phyloP scores from a whole-genome alignment of 352 stramenopile genomes.

The Phytopythium oedochilum region DNA sequence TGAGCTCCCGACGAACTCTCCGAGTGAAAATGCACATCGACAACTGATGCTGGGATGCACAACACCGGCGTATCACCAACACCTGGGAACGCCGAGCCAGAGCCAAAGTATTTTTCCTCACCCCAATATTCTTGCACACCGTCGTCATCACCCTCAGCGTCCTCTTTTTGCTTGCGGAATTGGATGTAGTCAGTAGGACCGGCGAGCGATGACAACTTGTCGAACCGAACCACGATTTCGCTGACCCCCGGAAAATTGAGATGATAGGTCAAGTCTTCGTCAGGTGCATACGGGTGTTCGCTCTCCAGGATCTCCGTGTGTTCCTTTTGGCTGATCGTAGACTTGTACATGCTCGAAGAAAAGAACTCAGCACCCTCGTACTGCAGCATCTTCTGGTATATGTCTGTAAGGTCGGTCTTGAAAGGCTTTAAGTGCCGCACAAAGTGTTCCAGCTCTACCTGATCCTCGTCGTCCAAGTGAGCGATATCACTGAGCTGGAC shows the following conservation, averaged over 20 bases:
- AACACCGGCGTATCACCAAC: constrained; percentile 48
- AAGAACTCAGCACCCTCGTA: constrained; percentile 7
- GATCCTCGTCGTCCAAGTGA: constrained; percentile 34
- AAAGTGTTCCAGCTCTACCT: constrained; percentile 39
- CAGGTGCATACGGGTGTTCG: constrained; percentile 62
- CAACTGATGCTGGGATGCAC: constrained; percentile 48
- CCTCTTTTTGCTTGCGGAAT: constrained; percentile 50
- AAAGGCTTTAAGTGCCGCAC: constrained; percentile 25
- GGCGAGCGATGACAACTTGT: constrained; percentile 64
- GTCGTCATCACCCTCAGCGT: constrained; percentile 6
- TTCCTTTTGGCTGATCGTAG: constrained; percentile 55
- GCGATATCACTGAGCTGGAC: constrained; percentile 48
- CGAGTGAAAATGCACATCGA: constrained; percentile 74
- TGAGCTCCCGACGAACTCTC: constrained; percentile 28
- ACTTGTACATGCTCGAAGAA: constrained; percentile 21
- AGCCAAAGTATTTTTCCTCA: constrained; percentile 62
- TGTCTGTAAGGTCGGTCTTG: constrained; percentile 16
- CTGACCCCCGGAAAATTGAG: constrained; percentile 59
- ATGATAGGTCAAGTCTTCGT: constrained; percentile 56
- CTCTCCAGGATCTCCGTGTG: constrained; percentile 75
- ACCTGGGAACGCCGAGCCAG: constrained; percentile 59
- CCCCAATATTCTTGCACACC: constrained; percentile 45
- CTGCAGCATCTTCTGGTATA: constrained; percentile 24
- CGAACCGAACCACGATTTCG: constrained; percentile 81
- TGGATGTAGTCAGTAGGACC: constrained; percentile 76